Evolutionary conservation across 139 green algal species (phyloP).

Genomic region (Chlamydomonas sphaeroides): DNA sequence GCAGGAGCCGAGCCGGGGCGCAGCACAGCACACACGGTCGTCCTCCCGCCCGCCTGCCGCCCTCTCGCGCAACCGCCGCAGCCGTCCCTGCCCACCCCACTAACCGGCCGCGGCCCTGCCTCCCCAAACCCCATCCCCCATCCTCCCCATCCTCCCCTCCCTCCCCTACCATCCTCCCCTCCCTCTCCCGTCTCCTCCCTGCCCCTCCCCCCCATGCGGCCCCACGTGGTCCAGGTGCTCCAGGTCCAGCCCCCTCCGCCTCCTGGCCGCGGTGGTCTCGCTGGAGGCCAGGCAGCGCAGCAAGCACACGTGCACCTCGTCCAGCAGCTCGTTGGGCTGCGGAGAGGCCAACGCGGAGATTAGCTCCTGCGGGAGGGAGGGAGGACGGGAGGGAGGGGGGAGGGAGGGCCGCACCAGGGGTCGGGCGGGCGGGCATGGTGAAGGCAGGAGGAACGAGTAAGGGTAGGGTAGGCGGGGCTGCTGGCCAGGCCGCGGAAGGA

Average conservation of each 20-base stretch:
- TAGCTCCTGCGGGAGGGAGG: neutral
- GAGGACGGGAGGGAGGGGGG: neutral
- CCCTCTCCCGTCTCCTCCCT: no score
- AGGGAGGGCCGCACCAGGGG: neutral
- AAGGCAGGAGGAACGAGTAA: no score
- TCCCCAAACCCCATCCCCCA: neutral
- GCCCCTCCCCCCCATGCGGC: neutral
- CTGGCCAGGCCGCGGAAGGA: neutral
- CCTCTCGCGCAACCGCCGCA: no score
- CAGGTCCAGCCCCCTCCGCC: conserved; percentile 39
- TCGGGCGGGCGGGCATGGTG: neutral
- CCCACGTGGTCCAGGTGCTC: conserved; percentile 63
- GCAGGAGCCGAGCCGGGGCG: no score
- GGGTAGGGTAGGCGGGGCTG: neutral
- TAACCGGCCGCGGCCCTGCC: no score
- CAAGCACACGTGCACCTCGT: conserved; percentile 46
- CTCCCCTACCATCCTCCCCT: neutral
- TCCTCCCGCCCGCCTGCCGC: no score
- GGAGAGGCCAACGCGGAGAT: neutral
- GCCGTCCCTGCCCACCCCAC: no score
- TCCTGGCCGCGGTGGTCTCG: conserved; percentile 27
- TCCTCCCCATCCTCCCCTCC: neutral
- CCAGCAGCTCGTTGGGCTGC: conserved; percentile 25
- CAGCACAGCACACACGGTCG: no score
- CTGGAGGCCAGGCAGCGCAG: conserved; percentile 40